Evolutionary conservation across 1,284 basidiomycete genomes (phyloP).

Genomic region (Puccinia brachypodii): DNA sequence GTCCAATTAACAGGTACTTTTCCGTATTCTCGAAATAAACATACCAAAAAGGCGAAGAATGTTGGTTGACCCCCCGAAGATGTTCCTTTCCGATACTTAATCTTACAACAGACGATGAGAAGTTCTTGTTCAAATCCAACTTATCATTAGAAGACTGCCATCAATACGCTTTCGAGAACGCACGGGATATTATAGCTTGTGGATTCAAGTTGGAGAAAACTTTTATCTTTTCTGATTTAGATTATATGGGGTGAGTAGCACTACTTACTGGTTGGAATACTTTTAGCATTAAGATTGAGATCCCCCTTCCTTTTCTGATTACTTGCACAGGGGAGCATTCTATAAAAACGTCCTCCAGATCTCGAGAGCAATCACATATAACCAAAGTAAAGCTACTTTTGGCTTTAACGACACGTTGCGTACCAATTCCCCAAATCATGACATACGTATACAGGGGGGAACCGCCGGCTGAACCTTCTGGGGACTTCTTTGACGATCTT

Average conservation of each 20-base stretch:
- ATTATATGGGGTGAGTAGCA: slow-evolving; percentile 69
- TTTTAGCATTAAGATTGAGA: neutral
- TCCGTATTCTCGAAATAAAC: neutral
- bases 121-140: slow-evolving; percentile 96
- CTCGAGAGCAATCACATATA: slow-evolving; percentile 87
- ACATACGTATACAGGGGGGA: neutral
- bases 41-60: neutral
- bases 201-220: slow-evolving; percentile 91
- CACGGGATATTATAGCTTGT: slow-evolving; percentile 92
- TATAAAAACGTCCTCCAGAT: slow-evolving; percentile 94
- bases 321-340: slow-evolving; percentile 69
- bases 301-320: neutral
- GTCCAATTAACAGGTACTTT: slow-evolving; percentile 82
- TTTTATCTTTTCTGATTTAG: slow-evolving; percentile 93
- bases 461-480: neutral
- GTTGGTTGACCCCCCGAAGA: neutral
- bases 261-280: neutral
- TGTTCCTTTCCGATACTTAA: neutral
- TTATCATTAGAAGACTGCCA: slow-evolving; percentile 86
- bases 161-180: slow-evolving; percentile 79
- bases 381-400: slow-evolving; percentile 91
- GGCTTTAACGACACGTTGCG: slow-evolving; percentile 86
- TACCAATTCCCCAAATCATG: neutral
- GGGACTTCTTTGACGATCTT: neutral
- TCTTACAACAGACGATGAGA: slow-evolving; percentile 76